Conservation (phyloP, 495 filamentous ascomycete species). For the Patellaria atrata region DNA sequence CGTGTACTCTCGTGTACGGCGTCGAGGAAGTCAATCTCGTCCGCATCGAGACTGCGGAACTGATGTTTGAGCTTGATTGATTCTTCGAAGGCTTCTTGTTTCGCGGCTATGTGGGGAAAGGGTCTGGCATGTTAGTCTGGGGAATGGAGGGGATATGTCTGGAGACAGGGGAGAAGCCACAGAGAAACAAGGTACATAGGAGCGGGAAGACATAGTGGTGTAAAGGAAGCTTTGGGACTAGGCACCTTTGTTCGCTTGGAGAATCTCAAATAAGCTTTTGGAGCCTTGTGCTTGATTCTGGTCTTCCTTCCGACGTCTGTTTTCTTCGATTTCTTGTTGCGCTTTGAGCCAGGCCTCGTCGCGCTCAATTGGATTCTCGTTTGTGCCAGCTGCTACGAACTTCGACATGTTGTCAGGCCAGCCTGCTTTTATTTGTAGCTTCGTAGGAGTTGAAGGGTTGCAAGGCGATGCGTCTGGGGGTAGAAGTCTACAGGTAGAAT, state of each 20-base stretch:
- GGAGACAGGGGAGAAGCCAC: too few species aligned
- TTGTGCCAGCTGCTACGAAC: constrained; percentile 77
- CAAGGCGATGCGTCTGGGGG: background rate
- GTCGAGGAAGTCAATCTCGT: constrained; percentile 86
- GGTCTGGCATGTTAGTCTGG: constrained; percentile 43
- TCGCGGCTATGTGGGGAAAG: constrained; percentile 48
- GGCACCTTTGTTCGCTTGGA: constrained; percentile 90
- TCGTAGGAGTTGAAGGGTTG: background rate
- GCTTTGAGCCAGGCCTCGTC: constrained; percentile 65
- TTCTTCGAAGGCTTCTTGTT: constrained; percentile 94
- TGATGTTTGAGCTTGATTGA: constrained; percentile 68
- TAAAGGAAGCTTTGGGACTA: too few species aligned
- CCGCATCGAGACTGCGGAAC: constrained; percentile 84
- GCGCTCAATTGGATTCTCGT: constrained; percentile 38
- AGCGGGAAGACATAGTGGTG: too few species aligned
- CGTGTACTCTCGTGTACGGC: constrained; percentile 54
- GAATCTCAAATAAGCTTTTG: constrained; percentile 68
- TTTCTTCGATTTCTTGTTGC: constrained; percentile 61
- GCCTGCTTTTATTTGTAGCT: constrained; percentile 34
- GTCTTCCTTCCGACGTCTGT: constrained; percentile 44
- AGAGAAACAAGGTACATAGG: too few species aligned
- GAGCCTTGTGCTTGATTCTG: constrained; percentile 41
- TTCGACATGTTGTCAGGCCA: constrained; percentile 57
- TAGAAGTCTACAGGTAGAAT: background rate
- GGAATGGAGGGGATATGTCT: too few species aligned